phyloP scores from a whole-genome alignment of 169 alveolate genomes.

The Plasmodium vinckei region DNA sequence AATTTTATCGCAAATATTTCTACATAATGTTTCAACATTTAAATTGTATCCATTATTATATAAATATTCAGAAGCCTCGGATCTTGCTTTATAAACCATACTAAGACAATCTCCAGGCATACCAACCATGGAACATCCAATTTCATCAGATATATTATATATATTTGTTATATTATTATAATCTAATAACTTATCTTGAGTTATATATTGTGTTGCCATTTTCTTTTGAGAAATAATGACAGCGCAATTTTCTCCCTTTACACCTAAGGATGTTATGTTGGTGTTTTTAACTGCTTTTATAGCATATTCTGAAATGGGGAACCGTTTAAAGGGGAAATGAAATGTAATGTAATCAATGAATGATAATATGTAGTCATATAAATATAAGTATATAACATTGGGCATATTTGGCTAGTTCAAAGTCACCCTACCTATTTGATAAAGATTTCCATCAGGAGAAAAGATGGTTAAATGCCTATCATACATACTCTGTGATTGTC shows the following conservation, averaged over 20 bases:
- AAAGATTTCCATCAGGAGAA: constrained; percentile 99
- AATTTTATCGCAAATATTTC: constrained; percentile 93
- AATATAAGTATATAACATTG: not conserved
- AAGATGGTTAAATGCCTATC: constrained; percentile 96
- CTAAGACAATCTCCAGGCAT: constrained; percentile 92
- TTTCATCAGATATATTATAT: constrained; percentile 86
- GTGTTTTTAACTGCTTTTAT: constrained; percentile 97
- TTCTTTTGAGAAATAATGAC: constrained; percentile 96
- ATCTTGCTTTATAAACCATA: constrained; percentile 90
- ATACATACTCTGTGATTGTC: constrained; percentile 90
- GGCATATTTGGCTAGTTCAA: too few relatives aligned
- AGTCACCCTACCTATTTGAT: constrained; percentile 91
- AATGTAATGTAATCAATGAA: not conserved
- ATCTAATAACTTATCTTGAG: constrained; percentile 88
- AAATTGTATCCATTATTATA: constrained; percentile 93
- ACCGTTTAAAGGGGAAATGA: not conserved
- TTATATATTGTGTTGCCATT: constrained; percentile 91
- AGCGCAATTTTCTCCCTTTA: constrained; percentile 96
- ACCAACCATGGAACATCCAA: constrained; percentile 86
- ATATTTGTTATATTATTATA: constrained; percentile 84
- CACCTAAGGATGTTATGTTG: constrained; percentile 96
- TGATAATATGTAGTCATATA: not conserved
- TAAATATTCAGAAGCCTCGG: constrained; percentile 92
- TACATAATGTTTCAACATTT: constrained; percentile 93
- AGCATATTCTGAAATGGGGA: constrained; percentile 92